Conservation (phyloP, 2,329 filamentous ascomycete species). For the Pseudonectria buxi region DNA sequence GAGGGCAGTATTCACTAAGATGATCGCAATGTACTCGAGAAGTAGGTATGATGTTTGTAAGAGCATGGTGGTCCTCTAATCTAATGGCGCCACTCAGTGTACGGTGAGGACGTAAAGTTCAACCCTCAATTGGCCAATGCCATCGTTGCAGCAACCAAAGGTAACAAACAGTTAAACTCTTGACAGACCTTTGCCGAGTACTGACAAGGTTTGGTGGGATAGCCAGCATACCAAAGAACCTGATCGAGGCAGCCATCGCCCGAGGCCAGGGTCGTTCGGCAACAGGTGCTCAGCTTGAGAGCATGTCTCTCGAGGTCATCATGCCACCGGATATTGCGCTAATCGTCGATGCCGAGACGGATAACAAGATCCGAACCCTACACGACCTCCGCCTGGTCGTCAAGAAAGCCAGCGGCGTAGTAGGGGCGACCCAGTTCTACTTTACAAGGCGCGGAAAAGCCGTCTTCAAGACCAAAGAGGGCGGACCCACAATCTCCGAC, state of each 20-base stretch:
- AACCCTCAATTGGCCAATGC: slow-evolving; percentile 72
- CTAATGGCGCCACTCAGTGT: slow-evolving; percentile 44
- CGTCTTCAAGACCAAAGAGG: slow-evolving; percentile 53
- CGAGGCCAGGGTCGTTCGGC: slow-evolving; percentile 79
- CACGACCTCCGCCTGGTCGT: slow-evolving; percentile 66
- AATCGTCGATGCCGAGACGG: slow-evolving; percentile 80
- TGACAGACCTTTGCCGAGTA: neutral
- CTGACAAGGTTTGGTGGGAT: slow-evolving; percentile 1
- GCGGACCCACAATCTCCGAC: slow-evolving; percentile 55
- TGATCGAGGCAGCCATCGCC: slow-evolving; percentile 79
- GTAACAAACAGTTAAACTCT: slow-evolving; percentile 26
- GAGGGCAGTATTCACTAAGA: slow-evolving; percentile 61
- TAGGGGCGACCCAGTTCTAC: slow-evolving; percentile 72
- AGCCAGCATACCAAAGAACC: slow-evolving; percentile 74
- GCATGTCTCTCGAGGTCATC: slow-evolving; percentile 71
- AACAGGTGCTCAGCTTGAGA: slow-evolving; percentile 69
- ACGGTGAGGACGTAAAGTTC: slow-evolving; percentile 63
- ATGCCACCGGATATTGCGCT: slow-evolving; percentile 69
- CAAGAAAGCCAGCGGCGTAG: slow-evolving; percentile 63
- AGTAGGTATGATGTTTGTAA: slow-evolving; percentile 37
- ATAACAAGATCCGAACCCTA: slow-evolving; percentile 67
- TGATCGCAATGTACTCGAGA: slow-evolving; percentile 69
- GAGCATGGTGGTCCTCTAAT: slow-evolving; percentile 3
- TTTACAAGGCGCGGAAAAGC: slow-evolving; percentile 77
- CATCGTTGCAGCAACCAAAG: slow-evolving; percentile 73